Evolutionary conservation across 805 yeast species (phyloP), one percentile per base, ranked within the genome.

Genomic region (Scheffersomyces amazonensis): DNA sequence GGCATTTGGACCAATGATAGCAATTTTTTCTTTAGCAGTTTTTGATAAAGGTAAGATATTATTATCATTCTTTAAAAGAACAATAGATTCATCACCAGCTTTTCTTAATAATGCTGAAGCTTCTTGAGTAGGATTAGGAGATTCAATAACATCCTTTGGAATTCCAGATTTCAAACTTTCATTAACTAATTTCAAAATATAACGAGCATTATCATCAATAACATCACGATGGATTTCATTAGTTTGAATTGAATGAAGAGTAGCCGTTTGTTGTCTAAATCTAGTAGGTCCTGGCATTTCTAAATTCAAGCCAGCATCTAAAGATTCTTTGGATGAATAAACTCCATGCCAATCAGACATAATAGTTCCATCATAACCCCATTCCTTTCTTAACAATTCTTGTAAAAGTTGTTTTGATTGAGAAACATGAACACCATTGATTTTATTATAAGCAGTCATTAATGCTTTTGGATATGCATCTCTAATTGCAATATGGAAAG

Each of bases 241-340:
- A 31, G 65, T 56, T 36, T 43, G 48, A 22, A 77, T 54, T 35
- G 71, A 68, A 48, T 71, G 78, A 5, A 62, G 44, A n/a, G 75
- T 53, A 4, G 67, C 53, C 21, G 52, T 57, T 2, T 58, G 61
- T 43, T 71, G 56, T 60, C 80, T 53, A 55, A 68, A 69, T 27
- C 68, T 56, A 3, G 78, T 59, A n/a, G 79, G 77, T 31, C 86
- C 86, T 0, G 87, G 87, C 83, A 78, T 78, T 56, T 81, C 87
- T 49, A 81, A 60, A 51, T 79, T 82, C 39, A 80, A 59, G 5
- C 85, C 85, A 31, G 75, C 75, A 25, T 68, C 62, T 35, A 80
- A 52, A 8, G 80, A 50, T 28, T 63, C 69, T 32, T 60, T 62
- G 23, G 62, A 53, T n/a, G 78, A 65, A 53, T 75, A 78, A 10